Evolutionary conservation across 768 basidiomycete species (phyloP), one percentile per base, ranked within the genome.

Genomic region (Mrakia frigida): DNA sequence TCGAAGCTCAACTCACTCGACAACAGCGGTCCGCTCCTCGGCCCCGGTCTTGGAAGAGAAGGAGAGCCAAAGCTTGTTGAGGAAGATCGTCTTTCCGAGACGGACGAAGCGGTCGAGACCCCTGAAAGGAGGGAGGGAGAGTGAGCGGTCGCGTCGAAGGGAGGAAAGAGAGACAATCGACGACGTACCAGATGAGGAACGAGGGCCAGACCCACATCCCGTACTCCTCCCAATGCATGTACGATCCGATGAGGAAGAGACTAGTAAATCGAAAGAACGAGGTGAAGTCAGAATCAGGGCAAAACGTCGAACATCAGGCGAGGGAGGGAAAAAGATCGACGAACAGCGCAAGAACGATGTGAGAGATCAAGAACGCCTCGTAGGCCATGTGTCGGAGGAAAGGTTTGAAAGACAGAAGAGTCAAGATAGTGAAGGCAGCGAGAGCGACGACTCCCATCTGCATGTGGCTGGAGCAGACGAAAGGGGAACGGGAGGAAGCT

Each of bases 291-390:
- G 37, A 25, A 18, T n/a, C n/a, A n/a, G n/a, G n/a, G n/a, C n/a
- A n/a, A n/a, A n/a, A n/a, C n/a, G n/a, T n/a, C n/a, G n/a, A n/a
- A n/a, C n/a, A n/a, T n/a, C n/a, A n/a, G n/a, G n/a, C n/a, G n/a
- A n/a, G n/a, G n/a, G 23, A 33, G 1, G 7, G 28, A 31, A 39
- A 2, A 7, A 10, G 1, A 28, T 5, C 2, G 33, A 52, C 50
- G 35, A 77, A 77, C 25, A 80, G 79, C 3, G 79, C 82, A 39
- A 82, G 78, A 37, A 79, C 75, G 68, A 84, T 82, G 70, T 84
- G 83, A n/a, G 76, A 77, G 52, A 82, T 73, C 16, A 83, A 74
- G 77, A 84, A 84, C 75, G 81, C 79, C 78, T 84, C 83, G 79
- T 83, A 84, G n/a, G 71, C 76, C 23, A 73, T 31, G 13, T 39